A percentile compares a stretch with the other conserved stretches of the same genome.
These are phyloP conservation scores for Candida maesae DNA, from an alignment of 805 yeast genomes.

Conservation along the genomic window DNA sequence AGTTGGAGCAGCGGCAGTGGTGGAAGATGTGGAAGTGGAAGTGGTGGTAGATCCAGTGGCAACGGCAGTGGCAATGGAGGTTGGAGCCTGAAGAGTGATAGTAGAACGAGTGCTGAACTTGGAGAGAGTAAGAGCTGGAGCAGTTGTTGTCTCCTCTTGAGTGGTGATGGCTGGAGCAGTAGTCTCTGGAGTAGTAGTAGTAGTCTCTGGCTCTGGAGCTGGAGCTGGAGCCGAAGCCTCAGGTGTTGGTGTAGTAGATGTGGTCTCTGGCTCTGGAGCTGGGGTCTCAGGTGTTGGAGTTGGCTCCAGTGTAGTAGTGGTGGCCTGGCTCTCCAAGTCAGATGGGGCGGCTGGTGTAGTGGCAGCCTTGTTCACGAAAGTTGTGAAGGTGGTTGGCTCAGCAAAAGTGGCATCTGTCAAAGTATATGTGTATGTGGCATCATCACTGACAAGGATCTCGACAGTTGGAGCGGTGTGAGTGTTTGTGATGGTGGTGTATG, in stretches of 20 bases:
- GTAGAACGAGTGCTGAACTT: constrained; percentile 8
- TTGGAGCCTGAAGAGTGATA: constrained; percentile 19
- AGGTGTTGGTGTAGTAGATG: constrained; percentile 10
- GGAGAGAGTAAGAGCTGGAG: constrained; percentile 15
- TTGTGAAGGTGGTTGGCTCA: constrained; percentile 34
- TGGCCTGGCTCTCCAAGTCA: constrained; percentile 4
- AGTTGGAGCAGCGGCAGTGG: constrained; percentile 23
- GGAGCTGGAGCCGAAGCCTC: constrained; percentile 11
- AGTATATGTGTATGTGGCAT: constrained; percentile 36
- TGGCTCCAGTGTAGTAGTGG: constrained; percentile 19
- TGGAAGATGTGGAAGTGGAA: constrained; percentile 23
- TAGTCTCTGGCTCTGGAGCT: constrained; percentile 3
- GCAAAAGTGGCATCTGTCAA: constrained; percentile 34
- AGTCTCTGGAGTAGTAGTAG: constrained; percentile 13
- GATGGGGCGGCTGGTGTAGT: constrained; percentile 18
- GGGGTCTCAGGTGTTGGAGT: constrained; percentile 11
- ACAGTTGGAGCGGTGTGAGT: constrained; percentile 39
- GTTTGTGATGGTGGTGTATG: constrained; percentile 38
- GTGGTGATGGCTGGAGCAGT: constrained; percentile 24
- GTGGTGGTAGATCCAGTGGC: constrained; percentile 23
- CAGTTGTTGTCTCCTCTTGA: constrained; percentile 23
- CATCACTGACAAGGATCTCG: constrained; percentile 34
- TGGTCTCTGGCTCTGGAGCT: constrained; percentile 12
- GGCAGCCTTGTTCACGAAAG: constrained; percentile 21
- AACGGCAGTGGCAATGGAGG: constrained; percentile 17